phyloP scores from a whole-genome alignment of 148 eudicot genomes.

The Heliosperma pusillum region DNA sequence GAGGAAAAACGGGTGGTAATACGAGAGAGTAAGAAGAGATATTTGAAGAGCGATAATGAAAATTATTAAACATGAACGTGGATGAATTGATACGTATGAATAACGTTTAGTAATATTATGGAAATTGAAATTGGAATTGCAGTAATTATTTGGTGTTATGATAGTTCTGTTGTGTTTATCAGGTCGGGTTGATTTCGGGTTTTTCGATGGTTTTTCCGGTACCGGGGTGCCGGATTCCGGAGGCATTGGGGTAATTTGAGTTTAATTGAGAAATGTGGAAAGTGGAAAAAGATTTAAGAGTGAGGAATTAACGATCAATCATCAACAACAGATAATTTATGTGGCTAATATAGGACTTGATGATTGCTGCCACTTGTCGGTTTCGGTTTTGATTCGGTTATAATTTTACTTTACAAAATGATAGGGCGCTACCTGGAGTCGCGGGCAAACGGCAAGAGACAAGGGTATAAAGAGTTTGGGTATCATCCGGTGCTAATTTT shows the following conservation, averaged over 20 bases:
- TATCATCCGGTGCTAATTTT: background rate
- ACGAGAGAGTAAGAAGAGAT: conserved; percentile 26
- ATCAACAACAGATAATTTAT: background rate
- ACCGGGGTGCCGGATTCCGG: conserved; percentile 5
- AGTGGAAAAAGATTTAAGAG: background rate
- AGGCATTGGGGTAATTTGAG: background rate
- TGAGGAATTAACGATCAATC: too few species aligned
- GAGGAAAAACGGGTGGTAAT: conserved; percentile 22
- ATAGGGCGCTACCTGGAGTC: too few species aligned
- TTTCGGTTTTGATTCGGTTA: background rate
- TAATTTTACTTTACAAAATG: background rate
- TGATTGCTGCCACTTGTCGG: background rate
- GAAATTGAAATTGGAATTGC: background rate
- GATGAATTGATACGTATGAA: conserved; percentile 26
- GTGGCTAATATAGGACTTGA: background rate
- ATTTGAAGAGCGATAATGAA: conserved; percentile 53
- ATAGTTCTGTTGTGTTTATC: background rate
- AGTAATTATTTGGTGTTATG: background rate
- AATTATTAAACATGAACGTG: conserved; percentile 56
- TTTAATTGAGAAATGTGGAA: background rate
- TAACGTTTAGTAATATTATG: background rate
- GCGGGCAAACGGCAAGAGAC: too few species aligned
- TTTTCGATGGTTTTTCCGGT: conserved; percentile 3
- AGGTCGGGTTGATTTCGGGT: background rate
- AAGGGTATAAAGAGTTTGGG: too few species aligned